phyloP scores from a whole-genome alignment of 768 basidiomycete genomes.

The Tremella fuciformis region DNA sequence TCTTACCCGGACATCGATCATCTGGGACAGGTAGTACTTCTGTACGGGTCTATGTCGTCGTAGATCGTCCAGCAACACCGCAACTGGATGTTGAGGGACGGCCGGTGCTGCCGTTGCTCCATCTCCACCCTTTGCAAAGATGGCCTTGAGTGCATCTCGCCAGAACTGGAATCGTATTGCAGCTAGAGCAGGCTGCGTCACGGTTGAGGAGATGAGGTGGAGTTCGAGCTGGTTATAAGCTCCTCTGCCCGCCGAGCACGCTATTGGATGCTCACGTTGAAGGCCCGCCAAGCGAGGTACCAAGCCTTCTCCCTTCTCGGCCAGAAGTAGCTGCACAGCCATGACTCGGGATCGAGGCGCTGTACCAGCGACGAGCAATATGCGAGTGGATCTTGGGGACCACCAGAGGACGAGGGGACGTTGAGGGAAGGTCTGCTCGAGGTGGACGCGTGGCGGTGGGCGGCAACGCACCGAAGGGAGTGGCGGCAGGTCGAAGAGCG shows the following conservation, averaged over 20 bases:
- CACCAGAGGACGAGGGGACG: slow-evolving; percentile 22
- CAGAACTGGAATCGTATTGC: slow-evolving; percentile 52
- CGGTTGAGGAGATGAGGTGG: slow-evolving; percentile 42
- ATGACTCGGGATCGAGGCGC: slow-evolving; percentile 48
- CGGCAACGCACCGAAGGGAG: no score
- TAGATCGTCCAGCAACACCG: slow-evolving; percentile 38
- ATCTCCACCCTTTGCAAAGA: slow-evolving; percentile 16
- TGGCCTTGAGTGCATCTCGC: slow-evolving; percentile 46
- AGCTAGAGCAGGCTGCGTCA: slow-evolving; percentile 48
- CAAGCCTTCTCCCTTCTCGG: slow-evolving; percentile 39
- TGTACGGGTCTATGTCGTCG: slow-evolving; percentile 40
- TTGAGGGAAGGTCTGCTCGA: slow-evolving; percentile 19
- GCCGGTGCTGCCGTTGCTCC: neutral
- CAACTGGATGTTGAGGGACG: slow-evolving; percentile 49
- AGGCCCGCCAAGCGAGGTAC: slow-evolving; percentile 49
- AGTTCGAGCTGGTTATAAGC: slow-evolving; percentile 42
- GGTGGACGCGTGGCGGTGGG: neutral
- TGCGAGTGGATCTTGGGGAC: slow-evolving; percentile 38
- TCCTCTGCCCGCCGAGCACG: neutral
- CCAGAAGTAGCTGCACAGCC: slow-evolving; percentile 48
- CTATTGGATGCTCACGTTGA: slow-evolving; percentile 41
- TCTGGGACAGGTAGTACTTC: slow-evolving; percentile 48
- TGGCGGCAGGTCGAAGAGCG: no score
- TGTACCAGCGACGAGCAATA: slow-evolving; percentile 48
- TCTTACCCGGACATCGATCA: neutral